Evolutionary conservation across 768 basidiomycete species (phyloP), one percentile per base, ranked within the genome.

Genomic region (Pleurotus tuoliensis): DNA sequence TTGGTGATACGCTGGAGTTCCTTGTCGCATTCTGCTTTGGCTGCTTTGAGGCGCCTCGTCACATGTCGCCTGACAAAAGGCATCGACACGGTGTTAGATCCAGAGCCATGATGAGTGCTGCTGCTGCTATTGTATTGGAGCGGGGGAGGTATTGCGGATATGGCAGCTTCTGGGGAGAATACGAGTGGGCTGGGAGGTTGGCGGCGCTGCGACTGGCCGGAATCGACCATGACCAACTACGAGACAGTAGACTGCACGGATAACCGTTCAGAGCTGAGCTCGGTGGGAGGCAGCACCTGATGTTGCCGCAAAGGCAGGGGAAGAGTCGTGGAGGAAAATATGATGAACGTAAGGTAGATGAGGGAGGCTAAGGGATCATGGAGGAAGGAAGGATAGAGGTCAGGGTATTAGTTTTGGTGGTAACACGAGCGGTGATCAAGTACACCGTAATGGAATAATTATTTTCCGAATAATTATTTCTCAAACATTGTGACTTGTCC

Each of bases 1-100:
- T 92, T 88, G 58, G 95, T 93, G 67, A 98, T 90, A 67, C 93
- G 88, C 66, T 88, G 87, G 7, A 99, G 84, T 72, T 97, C 94
- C 77, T 90, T 91, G 82, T 99, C 94, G 78, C 96, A 99, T 61
- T 92, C 91, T 50, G 90, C 84, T 77, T 99, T 98, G 57, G 96
- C 94, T 3, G 88, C 89, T 75, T 87, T 90, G 71, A 98, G 85
- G 57, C 97, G 87, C 61, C 93, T 84, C 39, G 90, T 92, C 65
- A 98, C 92, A 76, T 98, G 95, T 55, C 93, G 84, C 59, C 91
- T 80, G 60, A 98, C 91, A 69, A 93, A 92, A 58, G 91, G 90
- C 91, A 93, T 93, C 54, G 91, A 91, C 53, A 93, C 88, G 54
- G 88, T 89, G 69, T 88, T 89, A 24, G 87, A 79, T 51, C 77